These are phyloP conservation scores for Ulota crispa DNA, from an alignment of 225 moss, liverwort and hornwort genomes.

Conservation along the genomic window DNA sequence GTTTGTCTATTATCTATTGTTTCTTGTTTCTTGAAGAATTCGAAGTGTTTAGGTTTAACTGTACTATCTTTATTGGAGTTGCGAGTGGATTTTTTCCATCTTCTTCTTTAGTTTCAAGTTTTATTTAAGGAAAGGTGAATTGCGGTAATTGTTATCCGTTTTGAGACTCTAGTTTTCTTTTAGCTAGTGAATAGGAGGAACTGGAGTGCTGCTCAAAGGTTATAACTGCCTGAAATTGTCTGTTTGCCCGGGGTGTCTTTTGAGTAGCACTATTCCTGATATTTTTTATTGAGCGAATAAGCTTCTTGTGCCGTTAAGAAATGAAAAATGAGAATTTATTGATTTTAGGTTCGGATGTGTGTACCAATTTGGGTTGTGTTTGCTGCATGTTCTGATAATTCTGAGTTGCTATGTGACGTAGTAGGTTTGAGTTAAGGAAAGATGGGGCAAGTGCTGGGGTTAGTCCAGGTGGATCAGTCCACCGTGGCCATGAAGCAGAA, in stretches of 20 bases:
- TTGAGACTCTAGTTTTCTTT: background rate
- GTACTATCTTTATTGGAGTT: background rate
- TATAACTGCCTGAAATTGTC: background rate
- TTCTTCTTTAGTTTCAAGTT: too few relatives aligned
- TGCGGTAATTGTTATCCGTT: background rate
- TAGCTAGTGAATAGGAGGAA: background rate
- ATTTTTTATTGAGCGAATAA: background rate
- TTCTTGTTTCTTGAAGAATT: background rate
- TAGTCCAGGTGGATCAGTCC: conserved; percentile 65
- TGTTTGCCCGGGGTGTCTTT: background rate
- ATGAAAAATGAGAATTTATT: background rate
- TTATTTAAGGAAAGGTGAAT: background rate
- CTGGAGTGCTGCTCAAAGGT: background rate
- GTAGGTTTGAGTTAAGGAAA: conserved; percentile 5
- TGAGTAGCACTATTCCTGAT: background rate
- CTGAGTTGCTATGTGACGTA: background rate
- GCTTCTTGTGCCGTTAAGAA: background rate
- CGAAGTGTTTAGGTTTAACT: background rate
- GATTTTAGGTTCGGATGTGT: background rate
- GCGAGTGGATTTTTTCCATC: background rate
- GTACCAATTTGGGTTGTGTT: background rate
- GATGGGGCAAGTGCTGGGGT: conserved; percentile 65
- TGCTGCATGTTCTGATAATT: background rate
- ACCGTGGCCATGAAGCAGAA: conserved; percentile 72
- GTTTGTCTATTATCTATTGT: too few relatives aligned